A percentile compares a stretch with the other conserved stretches of the same genome.
Conservation (phyloP, 2,329 filamentous ascomycete species). For the Xylariaceae sp. region DNA sequence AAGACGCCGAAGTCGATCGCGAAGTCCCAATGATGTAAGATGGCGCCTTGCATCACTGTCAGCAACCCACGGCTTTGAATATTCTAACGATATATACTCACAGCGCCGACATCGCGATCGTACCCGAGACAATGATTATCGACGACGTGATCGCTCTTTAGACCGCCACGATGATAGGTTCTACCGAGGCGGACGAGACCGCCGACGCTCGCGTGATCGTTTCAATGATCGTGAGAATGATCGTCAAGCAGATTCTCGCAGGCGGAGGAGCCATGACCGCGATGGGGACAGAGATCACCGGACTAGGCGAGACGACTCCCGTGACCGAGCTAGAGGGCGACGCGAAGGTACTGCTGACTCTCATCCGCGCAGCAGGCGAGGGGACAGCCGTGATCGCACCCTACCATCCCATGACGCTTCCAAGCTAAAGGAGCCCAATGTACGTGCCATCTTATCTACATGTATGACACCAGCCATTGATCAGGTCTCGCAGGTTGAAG, state of each 20-base stretch:
- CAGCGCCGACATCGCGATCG: constrained; percentile 57
- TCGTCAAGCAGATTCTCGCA: constrained; percentile 52
- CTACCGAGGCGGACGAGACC: constrained; percentile 52
- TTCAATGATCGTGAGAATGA: constrained; percentile 49
- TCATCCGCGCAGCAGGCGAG: constrained; percentile 60
- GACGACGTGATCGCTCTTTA: constrained; percentile 67
- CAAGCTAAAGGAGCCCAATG: constrained; percentile 51
- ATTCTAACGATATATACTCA: constrained; percentile 35
- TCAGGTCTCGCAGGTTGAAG: constrained; percentile 38
- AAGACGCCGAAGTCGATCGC: constrained; percentile 53
- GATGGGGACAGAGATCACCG: constrained; percentile 55
- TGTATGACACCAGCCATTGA: not conserved
- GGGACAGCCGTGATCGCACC: constrained; percentile 54
- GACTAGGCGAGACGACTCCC: constrained; percentile 68
- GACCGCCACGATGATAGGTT: constrained; percentile 62
- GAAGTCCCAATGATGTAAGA: constrained; percentile 59
- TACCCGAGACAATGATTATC: constrained; percentile 52
- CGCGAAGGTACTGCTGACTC: constrained; percentile 71
- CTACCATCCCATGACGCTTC: constrained; percentile 45
- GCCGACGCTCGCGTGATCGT: constrained; percentile 60
- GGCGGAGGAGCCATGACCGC: constrained; percentile 59
- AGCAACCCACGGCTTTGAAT: constrained; percentile 12
- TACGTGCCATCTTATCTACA: constrained; percentile 33
- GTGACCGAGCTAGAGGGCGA: constrained; percentile 59
- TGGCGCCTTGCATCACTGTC: constrained; percentile 10